Conservation (phyloP, 2,329 filamentous ascomycete genomes). For the Fusarium miscanthi region DNA sequence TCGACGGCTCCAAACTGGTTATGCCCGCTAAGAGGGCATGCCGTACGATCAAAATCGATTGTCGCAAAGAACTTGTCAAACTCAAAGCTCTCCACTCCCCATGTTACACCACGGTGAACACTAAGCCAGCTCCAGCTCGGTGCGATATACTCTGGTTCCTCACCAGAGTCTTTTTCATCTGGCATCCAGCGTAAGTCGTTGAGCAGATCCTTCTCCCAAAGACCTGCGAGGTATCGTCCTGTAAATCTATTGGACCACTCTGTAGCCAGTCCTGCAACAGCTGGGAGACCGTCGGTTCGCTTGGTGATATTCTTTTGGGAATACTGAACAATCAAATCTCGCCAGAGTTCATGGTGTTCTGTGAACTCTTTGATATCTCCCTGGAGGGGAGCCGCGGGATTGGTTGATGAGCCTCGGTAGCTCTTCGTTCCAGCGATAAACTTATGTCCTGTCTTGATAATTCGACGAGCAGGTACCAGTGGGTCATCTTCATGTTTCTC, state of each 20-base stretch:
- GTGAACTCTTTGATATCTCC: constrained; percentile 9
- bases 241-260: constrained; percentile 29
- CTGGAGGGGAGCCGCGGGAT: not conserved
- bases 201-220: constrained; percentile 40
- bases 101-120: constrained; percentile 37
- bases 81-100: constrained; percentile 26
- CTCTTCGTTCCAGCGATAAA: constrained; percentile 22
- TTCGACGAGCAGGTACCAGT: constrained; percentile 28
- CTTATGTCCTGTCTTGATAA: constrained; percentile 40
- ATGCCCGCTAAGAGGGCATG: constrained; percentile 6
- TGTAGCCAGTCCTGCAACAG: constrained; percentile 40
- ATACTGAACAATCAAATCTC: constrained; percentile 41
- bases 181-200: constrained; percentile 35
- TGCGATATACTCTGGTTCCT: constrained; percentile 15
- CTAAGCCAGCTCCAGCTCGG: constrained; percentile 47
- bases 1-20: constrained; percentile 36
- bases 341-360: constrained; percentile 38
- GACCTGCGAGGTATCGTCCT: constrained; percentile 41
- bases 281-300: constrained; percentile 39
- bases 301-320: constrained; percentile 38
- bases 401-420: not conserved
- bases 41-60: constrained; percentile 17
- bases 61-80: constrained; percentile 22
- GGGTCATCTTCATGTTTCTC: constrained; percentile 28
- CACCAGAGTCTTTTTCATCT: constrained; percentile 10